These are phyloP conservation scores for Leucoagaricus sp. DNA, from an alignment of 1,284 basidiomycete species.

Conservation along the genomic window DNA sequence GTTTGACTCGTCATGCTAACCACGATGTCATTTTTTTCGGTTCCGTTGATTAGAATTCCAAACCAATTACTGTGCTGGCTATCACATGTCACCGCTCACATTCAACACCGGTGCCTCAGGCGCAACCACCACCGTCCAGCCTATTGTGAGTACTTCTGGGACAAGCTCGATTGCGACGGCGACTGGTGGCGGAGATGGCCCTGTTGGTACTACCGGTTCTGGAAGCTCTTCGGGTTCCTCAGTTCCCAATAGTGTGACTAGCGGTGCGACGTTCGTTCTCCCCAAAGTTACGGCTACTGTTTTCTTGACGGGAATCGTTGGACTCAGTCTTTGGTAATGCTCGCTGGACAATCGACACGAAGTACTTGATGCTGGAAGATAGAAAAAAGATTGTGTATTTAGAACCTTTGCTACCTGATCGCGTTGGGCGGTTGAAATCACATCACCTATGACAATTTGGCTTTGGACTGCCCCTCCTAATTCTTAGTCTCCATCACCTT, in stretches of 20 bases:
- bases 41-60: slow-evolving; percentile 1
- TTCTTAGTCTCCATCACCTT: too few species aligned
- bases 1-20: not conserved
- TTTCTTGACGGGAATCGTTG: too few species aligned
- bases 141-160: too few species aligned
- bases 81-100: slow-evolving; percentile 1
- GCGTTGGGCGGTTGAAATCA: too few species aligned
- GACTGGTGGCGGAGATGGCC: not conserved
- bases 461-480: too few species aligned
- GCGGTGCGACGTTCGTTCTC: too few species aligned
- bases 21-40: not conserved
- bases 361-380: too few species aligned
- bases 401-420: not conserved
- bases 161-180: not conserved
- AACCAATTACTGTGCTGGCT: not conserved
- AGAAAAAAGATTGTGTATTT: too few species aligned
- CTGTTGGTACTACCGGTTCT: not conserved
- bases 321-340: too few species aligned
- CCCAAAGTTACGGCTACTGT: too few species aligned
- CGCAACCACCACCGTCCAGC: not conserved
- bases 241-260: not conserved
- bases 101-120: not conserved
- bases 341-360: too few species aligned
- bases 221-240: not conserved
- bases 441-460: too few species aligned